phyloP scores from a whole-genome alignment of 2,329 filamentous ascomycete genomes.

The Septoria petroselini region DNA sequence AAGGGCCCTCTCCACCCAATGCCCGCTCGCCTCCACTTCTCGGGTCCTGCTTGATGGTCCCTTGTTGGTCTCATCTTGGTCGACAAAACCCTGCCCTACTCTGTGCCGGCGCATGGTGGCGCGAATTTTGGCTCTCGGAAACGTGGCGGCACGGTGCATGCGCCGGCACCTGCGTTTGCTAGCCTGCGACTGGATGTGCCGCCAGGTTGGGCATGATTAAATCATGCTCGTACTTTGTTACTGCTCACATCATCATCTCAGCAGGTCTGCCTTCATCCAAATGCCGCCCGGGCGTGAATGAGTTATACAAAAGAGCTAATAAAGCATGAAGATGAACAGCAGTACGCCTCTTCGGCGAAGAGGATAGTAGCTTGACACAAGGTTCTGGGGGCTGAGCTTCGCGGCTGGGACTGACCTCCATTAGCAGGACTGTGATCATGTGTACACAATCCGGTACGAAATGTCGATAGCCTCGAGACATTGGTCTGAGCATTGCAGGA shows the following conservation, averaged over 20 bases:
- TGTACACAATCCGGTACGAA: neutral
- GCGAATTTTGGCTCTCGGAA: slow-evolving; percentile 7
- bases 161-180: neutral
- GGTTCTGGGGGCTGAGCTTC: too few relatives aligned
- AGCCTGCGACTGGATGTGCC: neutral
- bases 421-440: too few relatives aligned
- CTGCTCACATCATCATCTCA: too few relatives aligned
- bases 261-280: too few relatives aligned
- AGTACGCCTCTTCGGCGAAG: too few relatives aligned
- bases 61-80: neutral
- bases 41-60: neutral
- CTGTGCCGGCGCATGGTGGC: slow-evolving; percentile 2
- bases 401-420: too few relatives aligned
- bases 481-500: neutral
- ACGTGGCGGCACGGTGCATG: slow-evolving; percentile 10
- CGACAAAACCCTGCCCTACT: neutral
- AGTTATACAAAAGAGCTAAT: too few relatives aligned
- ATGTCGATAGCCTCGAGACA: neutral
- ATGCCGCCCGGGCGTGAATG: too few relatives aligned
- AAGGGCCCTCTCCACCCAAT: slow-evolving; percentile 3
- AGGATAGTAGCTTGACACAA: too few relatives aligned
- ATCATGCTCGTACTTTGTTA: too few relatives aligned
- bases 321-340: too few relatives aligned
- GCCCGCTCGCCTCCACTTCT: slow-evolving; percentile 7
- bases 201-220: too few relatives aligned